Base-by-base conservation (phyloP, 345 rosid genomes). In the Streptanthus diversifolius region DNA sequence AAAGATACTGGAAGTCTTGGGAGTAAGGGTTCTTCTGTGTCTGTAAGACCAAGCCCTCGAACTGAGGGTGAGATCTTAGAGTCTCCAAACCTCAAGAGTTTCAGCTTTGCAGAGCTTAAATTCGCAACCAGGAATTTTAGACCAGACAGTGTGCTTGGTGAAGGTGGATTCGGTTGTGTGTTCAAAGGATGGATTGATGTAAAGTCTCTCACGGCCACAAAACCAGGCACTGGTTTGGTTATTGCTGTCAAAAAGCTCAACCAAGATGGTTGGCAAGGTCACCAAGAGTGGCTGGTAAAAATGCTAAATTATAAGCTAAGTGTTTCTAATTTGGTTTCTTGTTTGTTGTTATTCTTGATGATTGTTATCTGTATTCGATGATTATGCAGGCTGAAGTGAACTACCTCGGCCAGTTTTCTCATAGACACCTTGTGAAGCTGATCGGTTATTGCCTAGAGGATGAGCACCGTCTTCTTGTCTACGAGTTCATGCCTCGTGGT, bases 401-500 rank as follows among this genome's bases (percentile, higher is more conserved):
- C 66, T 88, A 84, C 69, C 89, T 95, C 59, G 99, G 99, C 40
- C 92, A 95, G 79, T 97, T 95, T 71, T 87, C 91, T 75, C 98
- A 95, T 83, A 77, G 92, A 17, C 93, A 95, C 69, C 89, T 95
- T 44, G 99, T 95, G 74, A 90, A 88, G 77, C 90, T 95, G 70
- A 75, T 91, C 22, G 99, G 97, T 60, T 91, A 86, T 84, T 95
- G 98, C 81, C 80, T 86, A 14, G 98, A 95, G 81, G 98, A 92
- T 66, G 97, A 95, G 59, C 98, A 88, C 47, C 87, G 96, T 77
- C 81, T 95, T 74, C 91, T 95, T 76, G 99, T 88, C 21, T 95
- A 95, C 32, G 99, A 91, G 79, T 95, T 95, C 66, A 88, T 91
- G 97, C 90, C 96, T 57, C 87, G 97, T 3, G 99, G 99, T 80